Base-by-base conservation (phyloP, 495 filamentous ascomycete genomes). In the Clohesyomyces aquaticus region DNA sequence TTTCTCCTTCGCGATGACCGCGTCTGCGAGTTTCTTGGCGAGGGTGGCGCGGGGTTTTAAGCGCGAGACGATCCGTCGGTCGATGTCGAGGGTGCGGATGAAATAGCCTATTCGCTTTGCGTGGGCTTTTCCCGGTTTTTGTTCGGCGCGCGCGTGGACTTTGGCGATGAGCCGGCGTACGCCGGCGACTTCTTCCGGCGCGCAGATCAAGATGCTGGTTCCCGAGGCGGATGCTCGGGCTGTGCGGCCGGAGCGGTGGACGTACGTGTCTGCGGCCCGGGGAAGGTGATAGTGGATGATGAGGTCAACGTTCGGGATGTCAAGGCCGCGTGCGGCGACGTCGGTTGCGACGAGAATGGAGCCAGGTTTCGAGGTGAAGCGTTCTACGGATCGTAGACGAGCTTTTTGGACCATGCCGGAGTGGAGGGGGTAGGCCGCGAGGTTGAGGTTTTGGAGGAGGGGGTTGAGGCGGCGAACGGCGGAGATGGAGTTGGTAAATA, bases 381-480 rank as follows among this genome's bases (percentile, higher is more conserved):
- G 88, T 71, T 98, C 94, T 9, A 98, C 80, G 14, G 91, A 93
- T 46, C 94, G 87, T 19, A 98, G 80, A 26, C 94, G 91, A n/a
- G 94, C 91, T 74, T 98, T 98, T 76, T 98, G 95, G 6, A 87
- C 81, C 94, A 98, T 98, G 65, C 89, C 87, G 0, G 92, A 96
- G 74, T 98, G 94, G 10, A 98, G 81, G 0, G 88, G 84, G 21
- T 89, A 80, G 14, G 88, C 90, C 6, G 86, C 87, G 16, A 96
- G 84, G 63, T 86, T 82, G 21, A 98, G 86, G 55, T 86, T 89
- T 71, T 94, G 89, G 9, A 98, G 83, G 59, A 97, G 81, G 21
- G 94, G 89, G 0, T 87, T 86, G 6, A 98, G 79, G 38, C 94
- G 92, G 14, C 92, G 89, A 68, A 95, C 93, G 1, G 93, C 89